Percentiles rank a stretch among this genome's conserved stretches.
Conservation (phyloP, 148 eudicot genomes). For the Gaultheria prostrata region DNA sequence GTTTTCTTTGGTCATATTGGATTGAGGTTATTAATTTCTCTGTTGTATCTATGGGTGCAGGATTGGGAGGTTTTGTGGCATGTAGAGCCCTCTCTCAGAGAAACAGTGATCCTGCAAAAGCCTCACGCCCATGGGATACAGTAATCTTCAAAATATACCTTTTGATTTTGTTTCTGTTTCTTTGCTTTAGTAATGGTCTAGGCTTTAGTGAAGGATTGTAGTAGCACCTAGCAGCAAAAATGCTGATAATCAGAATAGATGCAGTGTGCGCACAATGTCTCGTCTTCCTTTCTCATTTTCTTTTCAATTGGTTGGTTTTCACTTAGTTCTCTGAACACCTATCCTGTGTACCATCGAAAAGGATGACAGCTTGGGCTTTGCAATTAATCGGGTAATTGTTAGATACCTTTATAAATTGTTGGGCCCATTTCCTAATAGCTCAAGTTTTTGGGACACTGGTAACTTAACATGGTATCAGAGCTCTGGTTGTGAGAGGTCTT, state of each 20-base stretch:
- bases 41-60: conserved; percentile 35
- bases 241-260: background rate
- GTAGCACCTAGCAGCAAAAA: background rate
- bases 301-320: background rate
- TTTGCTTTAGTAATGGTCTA: conserved; percentile 7
- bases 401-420: too few species aligned
- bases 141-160: conserved; percentile 34
- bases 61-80: conserved; percentile 93
- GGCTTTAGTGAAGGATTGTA: background rate
- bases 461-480: too few species aligned
- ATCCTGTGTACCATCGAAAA: background rate
- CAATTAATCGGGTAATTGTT: background rate
- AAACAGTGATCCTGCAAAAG: conserved; percentile 83
- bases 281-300: background rate
- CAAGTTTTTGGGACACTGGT: too few species aligned
- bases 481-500: too few species aligned
- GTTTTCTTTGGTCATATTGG: background rate
- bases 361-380: background rate
- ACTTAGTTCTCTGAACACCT: background rate
- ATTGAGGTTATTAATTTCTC: conserved; percentile 6
- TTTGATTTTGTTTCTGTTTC: conserved; percentile 3
- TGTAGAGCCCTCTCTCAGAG: conserved; percentile 91
- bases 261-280: background rate
- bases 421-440: too few species aligned
- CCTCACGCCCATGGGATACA: conserved; percentile 93